phyloP scores from a whole-genome alignment of 768 basidiomycete genomes.

The Leccinum fibrillosum region DNA sequence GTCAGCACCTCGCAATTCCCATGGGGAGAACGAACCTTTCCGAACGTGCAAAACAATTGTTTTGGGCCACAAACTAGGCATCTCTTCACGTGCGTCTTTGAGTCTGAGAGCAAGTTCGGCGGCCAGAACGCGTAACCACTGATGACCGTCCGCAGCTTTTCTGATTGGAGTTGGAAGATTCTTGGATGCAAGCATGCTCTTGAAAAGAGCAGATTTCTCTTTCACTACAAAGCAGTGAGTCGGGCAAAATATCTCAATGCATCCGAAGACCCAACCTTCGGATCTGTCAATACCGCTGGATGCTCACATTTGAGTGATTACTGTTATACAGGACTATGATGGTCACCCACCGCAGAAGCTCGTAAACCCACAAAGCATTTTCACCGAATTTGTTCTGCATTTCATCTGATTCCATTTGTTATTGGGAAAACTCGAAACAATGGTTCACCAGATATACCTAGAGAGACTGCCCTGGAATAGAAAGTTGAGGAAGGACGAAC shows the following conservation, averaged over 20 bases:
- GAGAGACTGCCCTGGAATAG: slow-evolving; percentile 45
- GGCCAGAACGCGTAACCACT: slow-evolving; percentile 90
- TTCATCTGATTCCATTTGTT: slow-evolving; percentile 47
- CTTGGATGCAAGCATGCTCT: slow-evolving; percentile 97
- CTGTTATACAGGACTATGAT: not conserved
- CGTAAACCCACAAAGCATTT: slow-evolving; percentile 86
- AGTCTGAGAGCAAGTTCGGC: slow-evolving; percentile 87
- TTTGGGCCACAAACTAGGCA: slow-evolving; percentile 87
- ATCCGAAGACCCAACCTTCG: slow-evolving; percentile 57
- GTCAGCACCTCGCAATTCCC: not conserved
- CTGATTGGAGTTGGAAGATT: slow-evolving; percentile 81
- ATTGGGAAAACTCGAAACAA: not conserved
- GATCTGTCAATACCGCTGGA: slow-evolving; percentile 79
- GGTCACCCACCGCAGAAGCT: slow-evolving; percentile 69
- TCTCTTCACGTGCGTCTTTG: slow-evolving; percentile 70
- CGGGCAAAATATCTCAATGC: not conserved
- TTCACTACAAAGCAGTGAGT: slow-evolving; percentile 56
- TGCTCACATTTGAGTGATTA: not conserved
- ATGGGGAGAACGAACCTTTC: slow-evolving; percentile 47
- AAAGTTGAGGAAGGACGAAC: slow-evolving; percentile 4
- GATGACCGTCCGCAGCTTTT: slow-evolving; percentile 69
- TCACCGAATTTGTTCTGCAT: slow-evolving; percentile 82
- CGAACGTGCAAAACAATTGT: slow-evolving; percentile 77
- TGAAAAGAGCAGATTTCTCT: slow-evolving; percentile 73
- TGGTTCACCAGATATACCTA: slow-evolving; percentile 42